Percentiles rank a stretch among this genome's conserved stretches.
Conservation (phyloP, 805 yeast genomes). For the Yarrowia keelungensis region DNA sequence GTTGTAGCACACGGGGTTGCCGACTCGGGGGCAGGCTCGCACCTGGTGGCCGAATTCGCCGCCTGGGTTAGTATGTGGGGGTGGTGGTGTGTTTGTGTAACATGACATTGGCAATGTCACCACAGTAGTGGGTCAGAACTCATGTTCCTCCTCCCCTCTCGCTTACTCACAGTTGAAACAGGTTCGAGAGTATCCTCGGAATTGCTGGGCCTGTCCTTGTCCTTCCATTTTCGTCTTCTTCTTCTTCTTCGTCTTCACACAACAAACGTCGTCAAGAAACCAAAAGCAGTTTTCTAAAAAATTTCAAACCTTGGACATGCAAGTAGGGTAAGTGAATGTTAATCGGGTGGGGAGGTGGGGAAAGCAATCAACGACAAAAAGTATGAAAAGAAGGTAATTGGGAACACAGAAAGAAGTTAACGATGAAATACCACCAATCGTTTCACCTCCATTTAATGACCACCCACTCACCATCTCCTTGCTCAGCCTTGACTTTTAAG, state of each 20-base stretch:
- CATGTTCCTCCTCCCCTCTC: background rate
- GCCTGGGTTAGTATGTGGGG: conserved; percentile 36
- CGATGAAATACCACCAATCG: no score
- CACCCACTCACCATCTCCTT: no score
- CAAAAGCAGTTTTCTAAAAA: conserved; percentile 8
- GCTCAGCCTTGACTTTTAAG: no score
- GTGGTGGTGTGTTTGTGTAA: no score
- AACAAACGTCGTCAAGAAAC: conserved; percentile 38
- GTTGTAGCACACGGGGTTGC: conserved; percentile 52
- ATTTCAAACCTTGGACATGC: conserved; percentile 17
- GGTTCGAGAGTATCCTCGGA: conserved; percentile 37
- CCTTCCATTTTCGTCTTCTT: conserved; percentile 37
- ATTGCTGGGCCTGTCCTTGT: conserved; percentile 36
- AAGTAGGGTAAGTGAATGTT: conserved; percentile 31
- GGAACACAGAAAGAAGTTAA: no score
- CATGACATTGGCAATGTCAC: no score
- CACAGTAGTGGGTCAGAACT: no score
- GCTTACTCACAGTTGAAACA: conserved; percentile 35
- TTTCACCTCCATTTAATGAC: no score
- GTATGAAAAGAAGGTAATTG: no score
- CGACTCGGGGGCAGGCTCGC: conserved; percentile 51
- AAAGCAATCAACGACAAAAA: no score
- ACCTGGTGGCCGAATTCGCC: conserved; percentile 45
- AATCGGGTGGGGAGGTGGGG: background rate
- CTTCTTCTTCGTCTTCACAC: conserved; percentile 35